Evolutionary conservation across 768 basidiomycete genomes (phyloP), one percentile per base, ranked within the genome.

Genomic region (Imleria badia): DNA sequence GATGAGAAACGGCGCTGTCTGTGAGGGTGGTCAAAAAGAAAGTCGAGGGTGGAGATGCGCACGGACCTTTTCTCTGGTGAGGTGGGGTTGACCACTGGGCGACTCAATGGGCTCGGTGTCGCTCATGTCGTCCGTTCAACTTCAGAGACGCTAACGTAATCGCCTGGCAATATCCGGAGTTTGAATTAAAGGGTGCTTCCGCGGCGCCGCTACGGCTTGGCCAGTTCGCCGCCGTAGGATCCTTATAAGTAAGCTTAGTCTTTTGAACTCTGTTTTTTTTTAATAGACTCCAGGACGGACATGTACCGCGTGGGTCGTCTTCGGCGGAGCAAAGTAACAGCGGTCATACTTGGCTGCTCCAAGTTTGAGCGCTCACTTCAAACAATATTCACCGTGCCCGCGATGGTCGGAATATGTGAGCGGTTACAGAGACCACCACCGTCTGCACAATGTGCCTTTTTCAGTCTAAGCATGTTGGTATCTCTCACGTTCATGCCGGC

Each of bases 1-100:
- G 34, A 93, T 83, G 50, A 93, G 82, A 70, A 93, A 93, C 7
- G 91, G 91, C 0, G 86, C 79, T 6, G 85, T 89, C 90, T 91
- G 58, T 31, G 14, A 22, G 11, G 23, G 22, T 11, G 30, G 34
- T 62, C 7, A 55, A 48, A 6, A 7, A 38, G 7, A 11, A 4
- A 0, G 6, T 11, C 8, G 7, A 41, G 29, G 26, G 41, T 1
- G 2, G 3, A 1, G 0, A 20, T 15, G 3, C 2, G 7, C 22
- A 48, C 47, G 26, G n/a, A 81, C 84, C 73, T 84, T 86, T 68
- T 85, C 84, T 43, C 85, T 73, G 33, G 78, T 72, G n/a, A 83
- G 71, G 12, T 76, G 72, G 14, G 81, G 75, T 44, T 76, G 75
- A 12, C 78, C 75, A 65, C 26, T 6, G 6, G 26, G 26, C 26